Evolutionary conservation across 352 stramenopile genomes (phyloP).

Genomic region (Pythium vanterpoolii): DNA sequence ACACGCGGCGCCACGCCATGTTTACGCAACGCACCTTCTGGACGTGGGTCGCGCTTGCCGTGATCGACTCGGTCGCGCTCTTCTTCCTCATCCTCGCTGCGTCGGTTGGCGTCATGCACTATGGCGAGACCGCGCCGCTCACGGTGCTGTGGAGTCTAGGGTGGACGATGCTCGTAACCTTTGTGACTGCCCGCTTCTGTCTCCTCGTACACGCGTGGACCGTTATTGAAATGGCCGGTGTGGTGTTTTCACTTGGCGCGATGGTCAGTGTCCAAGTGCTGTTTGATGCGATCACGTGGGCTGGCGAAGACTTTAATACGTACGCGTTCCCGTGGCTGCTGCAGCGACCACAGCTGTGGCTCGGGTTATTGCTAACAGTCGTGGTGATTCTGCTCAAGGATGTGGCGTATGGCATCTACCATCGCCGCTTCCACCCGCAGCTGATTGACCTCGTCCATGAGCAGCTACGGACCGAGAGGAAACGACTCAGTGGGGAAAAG

Average conservation of each 20-base stretch:
- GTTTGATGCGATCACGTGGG: constrained; percentile 58
- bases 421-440: constrained; percentile 54
- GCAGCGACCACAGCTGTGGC: constrained; percentile 49
- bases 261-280: constrained; percentile 60
- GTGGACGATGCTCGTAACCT: constrained; percentile 70
- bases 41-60: constrained; percentile 71
- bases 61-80: constrained; percentile 69
- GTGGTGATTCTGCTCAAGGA: constrained; percentile 62
- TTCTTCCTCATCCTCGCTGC: constrained; percentile 52
- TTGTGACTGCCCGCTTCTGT: constrained; percentile 73
- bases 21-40: constrained; percentile 80
- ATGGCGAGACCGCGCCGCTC: constrained; percentile 48
- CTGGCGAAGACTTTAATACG: constrained; percentile 48
- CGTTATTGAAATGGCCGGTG: constrained; percentile 44
- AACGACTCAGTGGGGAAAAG: background rate
- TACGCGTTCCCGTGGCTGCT: constrained; percentile 77
- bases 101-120: constrained; percentile 45
- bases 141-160: constrained; percentile 54
- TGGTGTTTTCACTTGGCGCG: constrained; percentile 41
- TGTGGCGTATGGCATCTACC: constrained; percentile 50
- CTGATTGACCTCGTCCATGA: constrained; percentile 72
- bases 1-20: constrained; percentile 39
- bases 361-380: constrained; percentile 62
- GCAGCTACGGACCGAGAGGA: background rate
- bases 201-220: constrained; percentile 78